Conservation (phyloP, 2,329 filamentous ascomycete genomes). For the Leptographium procerum region DNA sequence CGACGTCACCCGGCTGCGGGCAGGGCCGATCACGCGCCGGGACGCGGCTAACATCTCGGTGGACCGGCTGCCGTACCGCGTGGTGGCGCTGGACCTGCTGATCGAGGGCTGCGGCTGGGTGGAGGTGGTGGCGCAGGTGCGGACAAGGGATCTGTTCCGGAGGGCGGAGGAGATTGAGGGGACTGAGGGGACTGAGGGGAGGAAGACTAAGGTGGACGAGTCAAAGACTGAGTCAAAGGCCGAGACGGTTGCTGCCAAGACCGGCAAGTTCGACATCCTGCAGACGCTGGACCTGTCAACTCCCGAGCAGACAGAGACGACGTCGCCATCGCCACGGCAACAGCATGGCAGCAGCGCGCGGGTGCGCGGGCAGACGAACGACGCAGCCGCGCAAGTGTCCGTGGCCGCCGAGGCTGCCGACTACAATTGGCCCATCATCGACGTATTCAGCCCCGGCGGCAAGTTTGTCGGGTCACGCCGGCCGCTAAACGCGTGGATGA, state of each 20-base stretch:
- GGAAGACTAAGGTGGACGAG: too few relatives aligned
- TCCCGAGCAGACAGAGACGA: background rate
- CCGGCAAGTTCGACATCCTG: slow-evolving; percentile 9
- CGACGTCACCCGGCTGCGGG: slow-evolving; percentile 72
- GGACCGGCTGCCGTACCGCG: slow-evolving; percentile 63
- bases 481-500: slow-evolving; percentile 62
- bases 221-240: slow-evolving; percentile 10
- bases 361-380: too few relatives aligned
- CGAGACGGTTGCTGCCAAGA: slow-evolving; percentile 2
- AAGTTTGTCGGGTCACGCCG: slow-evolving; percentile 56
- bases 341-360: background rate
- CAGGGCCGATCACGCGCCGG: slow-evolving; percentile 59
- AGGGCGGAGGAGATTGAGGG: background rate
- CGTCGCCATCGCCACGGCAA: slow-evolving; percentile 5
- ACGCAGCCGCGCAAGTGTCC: too few relatives aligned
- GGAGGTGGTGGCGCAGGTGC: slow-evolving; percentile 73
- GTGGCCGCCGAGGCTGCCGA: slow-evolving; percentile 17
- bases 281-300: slow-evolving; percentile 19
- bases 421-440: slow-evolving; percentile 55
- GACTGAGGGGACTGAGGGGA: background rate
- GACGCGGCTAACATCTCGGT: slow-evolving; percentile 52
- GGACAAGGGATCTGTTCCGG: slow-evolving; percentile 38
- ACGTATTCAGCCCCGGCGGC: slow-evolving; percentile 80
- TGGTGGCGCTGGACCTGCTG: slow-evolving; percentile 73
- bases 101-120: slow-evolving; percentile 92